These are phyloP conservation scores for Actinomortierella wolfii DNA, from an alignment of 371 early-diverging fungal species.

Conservation along the genomic window DNA sequence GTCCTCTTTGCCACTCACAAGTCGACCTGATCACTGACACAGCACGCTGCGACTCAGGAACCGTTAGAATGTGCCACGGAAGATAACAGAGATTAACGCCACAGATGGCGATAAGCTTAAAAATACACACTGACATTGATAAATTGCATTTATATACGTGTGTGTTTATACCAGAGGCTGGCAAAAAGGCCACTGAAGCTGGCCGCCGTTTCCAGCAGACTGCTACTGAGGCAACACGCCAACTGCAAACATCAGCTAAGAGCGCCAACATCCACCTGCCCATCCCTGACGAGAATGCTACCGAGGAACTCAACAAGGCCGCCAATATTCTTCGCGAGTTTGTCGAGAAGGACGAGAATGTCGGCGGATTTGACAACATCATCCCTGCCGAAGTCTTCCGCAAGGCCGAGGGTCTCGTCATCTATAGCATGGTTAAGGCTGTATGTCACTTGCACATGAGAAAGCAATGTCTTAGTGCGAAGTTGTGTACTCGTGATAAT, in stretches of 20 bases:
- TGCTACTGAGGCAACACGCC: constrained; percentile 13
- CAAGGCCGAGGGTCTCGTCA: constrained; percentile 37
- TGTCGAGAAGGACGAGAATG: constrained; percentile 44
- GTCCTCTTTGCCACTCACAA: too few species aligned
- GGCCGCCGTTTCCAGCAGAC: constrained; percentile 46
- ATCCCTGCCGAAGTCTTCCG: constrained; percentile 38
- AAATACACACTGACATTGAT: too few species aligned
- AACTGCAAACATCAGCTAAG: constrained; percentile 43
- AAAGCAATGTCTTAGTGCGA: too few species aligned
- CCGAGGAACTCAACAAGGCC: constrained; percentile 45
- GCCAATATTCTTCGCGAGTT: constrained; percentile 38
- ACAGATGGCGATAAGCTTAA: too few species aligned
- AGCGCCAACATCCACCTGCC: constrained; percentile 45
- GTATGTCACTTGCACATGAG: constrained; percentile 14
- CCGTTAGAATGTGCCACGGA: too few species aligned
- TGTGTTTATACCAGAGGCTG: constrained; percentile 21
- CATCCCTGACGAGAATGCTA: constrained; percentile 25
- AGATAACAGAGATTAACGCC: too few species aligned
- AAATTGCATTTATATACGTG: too few species aligned
- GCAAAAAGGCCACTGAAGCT: constrained; percentile 42
- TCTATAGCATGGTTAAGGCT: constrained; percentile 44
- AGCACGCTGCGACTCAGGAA: too few species aligned
- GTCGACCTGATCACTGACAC: too few species aligned
- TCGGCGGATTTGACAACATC: constrained; percentile 41
- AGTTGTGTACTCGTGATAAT: constrained; percentile 1